Percentiles rank a stretch among this genome's conserved stretches.
These are phyloP conservation scores for Aspergillus arachidicola DNA, from an alignment of 2,329 filamentous ascomycete genomes.

Conservation along the genomic window DNA sequence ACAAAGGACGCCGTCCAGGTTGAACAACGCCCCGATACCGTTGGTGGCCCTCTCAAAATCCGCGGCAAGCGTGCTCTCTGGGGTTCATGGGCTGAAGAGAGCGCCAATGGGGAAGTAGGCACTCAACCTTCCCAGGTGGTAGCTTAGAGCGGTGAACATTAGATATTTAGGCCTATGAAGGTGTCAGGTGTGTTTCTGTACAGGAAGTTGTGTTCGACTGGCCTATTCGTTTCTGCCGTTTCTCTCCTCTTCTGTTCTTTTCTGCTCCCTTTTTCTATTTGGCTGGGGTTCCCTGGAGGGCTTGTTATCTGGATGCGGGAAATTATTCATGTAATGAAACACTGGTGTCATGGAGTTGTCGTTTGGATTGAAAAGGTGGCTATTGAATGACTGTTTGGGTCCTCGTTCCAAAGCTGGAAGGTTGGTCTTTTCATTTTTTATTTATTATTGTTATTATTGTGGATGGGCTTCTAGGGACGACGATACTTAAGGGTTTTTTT, in stretches of 20 bases:
- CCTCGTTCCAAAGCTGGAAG: background rate
- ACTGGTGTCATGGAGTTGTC: conserved; percentile 13
- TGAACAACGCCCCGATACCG: conserved; percentile 72
- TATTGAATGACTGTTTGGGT: conserved; percentile 2
- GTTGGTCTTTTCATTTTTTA: background rate
- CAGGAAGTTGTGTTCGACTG: background rate
- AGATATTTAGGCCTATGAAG: background rate
- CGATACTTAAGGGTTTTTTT: background rate
- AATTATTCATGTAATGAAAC: conserved; percentile 13
- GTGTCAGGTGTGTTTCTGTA: conserved; percentile 3
- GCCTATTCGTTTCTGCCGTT: background rate
- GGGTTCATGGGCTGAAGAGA: conserved; percentile 89
- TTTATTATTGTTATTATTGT: background rate
- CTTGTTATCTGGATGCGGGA: conserved; percentile 5
- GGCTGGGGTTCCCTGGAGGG: conserved; percentile 4
- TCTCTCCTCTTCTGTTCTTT: background rate
- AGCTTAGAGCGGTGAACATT: conserved; percentile 10
- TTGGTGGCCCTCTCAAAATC: conserved; percentile 81
- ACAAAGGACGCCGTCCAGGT: conserved; percentile 99
- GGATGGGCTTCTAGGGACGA: background rate
- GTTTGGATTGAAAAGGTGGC: conserved; percentile 16
- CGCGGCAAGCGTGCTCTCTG: conserved; percentile 93
- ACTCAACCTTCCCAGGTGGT: conserved; percentile 34
- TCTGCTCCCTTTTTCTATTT: background rate
- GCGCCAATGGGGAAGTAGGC: conserved; percentile 51